Base-by-base conservation (phyloP, 1,284 basidiomycete genomes). In the Sporisorium sorghi region DNA sequence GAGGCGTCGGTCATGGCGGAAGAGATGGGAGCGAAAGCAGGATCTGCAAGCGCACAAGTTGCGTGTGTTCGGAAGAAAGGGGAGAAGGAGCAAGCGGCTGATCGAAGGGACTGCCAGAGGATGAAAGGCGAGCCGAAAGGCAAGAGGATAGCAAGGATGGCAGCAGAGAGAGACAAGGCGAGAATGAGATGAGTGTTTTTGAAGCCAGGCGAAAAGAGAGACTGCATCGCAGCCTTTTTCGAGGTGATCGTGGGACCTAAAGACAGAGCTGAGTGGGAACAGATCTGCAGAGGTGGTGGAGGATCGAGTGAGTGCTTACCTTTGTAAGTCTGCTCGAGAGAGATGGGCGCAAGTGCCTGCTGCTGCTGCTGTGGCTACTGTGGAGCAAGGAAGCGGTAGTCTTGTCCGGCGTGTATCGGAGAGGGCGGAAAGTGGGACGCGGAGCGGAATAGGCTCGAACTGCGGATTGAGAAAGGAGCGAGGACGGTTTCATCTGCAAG, bases 1-100 rank as follows among this genome's bases (percentile, higher is more conserved):
- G 63, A 55, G 32, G 73, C 68, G 64, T 69, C 53, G 43, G 68
- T 60, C 73, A 76, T 76, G 73, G 51, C 52, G 60, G 72, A 67
- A 46, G 72, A 66, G 50, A 66, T 43, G 24, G 64, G 58, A 37
- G 64, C 71, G 32, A 68, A 68, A 23, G 61, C 47, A 26, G 71
- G 64, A 30, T 73, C 64, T 47, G 64, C 61, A 11, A 68, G 60
- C 9, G 65, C 44, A 46, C 71, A 73, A 24, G 65, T 73, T 24
- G 71, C 65, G 71, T 73, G 71, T 9, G 19, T 63, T 30, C 71
- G 60, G 32, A 56, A 40, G 30, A 47, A 35, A 24, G 53, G 46
- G 37, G 37, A 40, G 14, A 48, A 56, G n/a, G 48, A 56, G 53
- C 52, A 55, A 23, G 60, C 30, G 15, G 57, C 52, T 21, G 57